These are phyloP conservation scores for Kodamaea sp. DNA, from an alignment of 1,139 yeast genomes.

Conservation along the genomic window DNA sequence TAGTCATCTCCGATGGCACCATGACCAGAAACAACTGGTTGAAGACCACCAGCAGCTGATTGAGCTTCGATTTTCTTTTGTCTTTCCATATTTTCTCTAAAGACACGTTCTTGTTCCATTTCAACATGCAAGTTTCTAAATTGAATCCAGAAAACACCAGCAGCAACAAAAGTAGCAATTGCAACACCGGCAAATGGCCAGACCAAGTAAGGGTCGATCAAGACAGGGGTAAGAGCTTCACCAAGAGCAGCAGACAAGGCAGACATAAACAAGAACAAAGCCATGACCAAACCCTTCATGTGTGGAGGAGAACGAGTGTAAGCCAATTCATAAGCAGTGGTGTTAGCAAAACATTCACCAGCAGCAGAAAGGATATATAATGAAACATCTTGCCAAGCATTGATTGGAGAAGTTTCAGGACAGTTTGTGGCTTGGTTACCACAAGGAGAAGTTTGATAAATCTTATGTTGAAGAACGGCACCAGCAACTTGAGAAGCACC, in stretches of 20 bases:
- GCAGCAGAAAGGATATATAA: conserved; percentile 56
- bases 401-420: conserved; percentile 45
- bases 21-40: not conserved
- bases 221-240: conserved; percentile 53
- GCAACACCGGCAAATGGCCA: conserved; percentile 55
- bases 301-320: conserved; percentile 65
- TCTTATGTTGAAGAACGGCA: conserved; percentile 34
- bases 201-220: conserved; percentile 51
- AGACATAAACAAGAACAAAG: conserved; percentile 57
- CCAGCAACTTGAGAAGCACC: conserved; percentile 41
- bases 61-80: not conserved
- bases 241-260: conserved; percentile 60
- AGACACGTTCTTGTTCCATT: conserved; percentile 44
- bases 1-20: conserved; percentile 3
- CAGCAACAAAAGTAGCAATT: conserved; percentile 41
- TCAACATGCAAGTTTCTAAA: conserved; percentile 52
- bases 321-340: conserved; percentile 68
- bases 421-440: conserved; percentile 47
- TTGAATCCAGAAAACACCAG: conserved; percentile 40
- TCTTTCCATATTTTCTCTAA: conserved; percentile 21
- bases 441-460: conserved; percentile 38
- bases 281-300: conserved; percentile 67
- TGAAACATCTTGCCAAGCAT: conserved; percentile 54
- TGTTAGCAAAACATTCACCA: conserved; percentile 66
- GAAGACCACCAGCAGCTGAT: not conserved